These are phyloP conservation scores for Penicillium crustosum DNA, from an alignment of 2,329 filamentous ascomycete species.

Conservation along the genomic window DNA sequence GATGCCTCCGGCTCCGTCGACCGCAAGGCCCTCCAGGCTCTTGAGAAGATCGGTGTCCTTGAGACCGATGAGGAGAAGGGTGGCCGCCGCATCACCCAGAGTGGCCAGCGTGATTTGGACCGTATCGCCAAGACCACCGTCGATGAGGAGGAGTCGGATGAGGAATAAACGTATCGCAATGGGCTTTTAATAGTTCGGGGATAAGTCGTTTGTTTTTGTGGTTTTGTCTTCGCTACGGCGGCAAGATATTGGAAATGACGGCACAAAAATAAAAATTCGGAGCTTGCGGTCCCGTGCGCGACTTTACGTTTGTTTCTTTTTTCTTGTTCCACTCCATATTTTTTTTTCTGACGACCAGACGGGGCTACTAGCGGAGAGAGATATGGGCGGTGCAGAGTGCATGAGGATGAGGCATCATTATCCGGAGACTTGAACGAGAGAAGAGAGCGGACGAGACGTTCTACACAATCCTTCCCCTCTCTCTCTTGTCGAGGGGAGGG, in stretches of 20 bases:
- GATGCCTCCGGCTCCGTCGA: constrained; percentile 93
- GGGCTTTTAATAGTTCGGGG: constrained; percentile 30
- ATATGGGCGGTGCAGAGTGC: constrained; percentile 18
- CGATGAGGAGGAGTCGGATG: constrained; percentile 48
- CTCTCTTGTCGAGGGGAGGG: constrained; percentile 12
- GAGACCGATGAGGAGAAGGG: constrained; percentile 99
- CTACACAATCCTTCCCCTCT: constrained; percentile 10
- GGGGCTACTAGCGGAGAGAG: constrained; percentile 31
- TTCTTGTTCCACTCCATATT: constrained; percentile 25
- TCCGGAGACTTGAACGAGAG: constrained; percentile 27
- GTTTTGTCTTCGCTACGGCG: constrained; percentile 17
- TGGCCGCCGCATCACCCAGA: constrained; percentile 96
- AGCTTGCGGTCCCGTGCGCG: constrained; percentile 28
- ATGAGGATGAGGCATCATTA: constrained; percentile 24
- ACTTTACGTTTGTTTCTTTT: constrained; percentile 28
- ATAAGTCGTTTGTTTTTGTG: constrained; percentile 25
- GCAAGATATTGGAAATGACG: constrained; percentile 26
- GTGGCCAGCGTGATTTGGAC: constrained; percentile 98
- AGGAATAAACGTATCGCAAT: constrained; percentile 42
- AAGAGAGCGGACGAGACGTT: constrained; percentile 25
- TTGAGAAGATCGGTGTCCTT: constrained; percentile 98
- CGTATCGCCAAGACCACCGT: constrained; percentile 77
- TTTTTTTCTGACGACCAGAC: constrained; percentile 30
- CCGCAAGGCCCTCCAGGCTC: constrained; percentile 94
- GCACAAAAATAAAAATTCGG: constrained; percentile 29